phyloP scores from a whole-genome alignment of 2,329 filamentous ascomycete genomes.

The Colletotrichum sidae region DNA sequence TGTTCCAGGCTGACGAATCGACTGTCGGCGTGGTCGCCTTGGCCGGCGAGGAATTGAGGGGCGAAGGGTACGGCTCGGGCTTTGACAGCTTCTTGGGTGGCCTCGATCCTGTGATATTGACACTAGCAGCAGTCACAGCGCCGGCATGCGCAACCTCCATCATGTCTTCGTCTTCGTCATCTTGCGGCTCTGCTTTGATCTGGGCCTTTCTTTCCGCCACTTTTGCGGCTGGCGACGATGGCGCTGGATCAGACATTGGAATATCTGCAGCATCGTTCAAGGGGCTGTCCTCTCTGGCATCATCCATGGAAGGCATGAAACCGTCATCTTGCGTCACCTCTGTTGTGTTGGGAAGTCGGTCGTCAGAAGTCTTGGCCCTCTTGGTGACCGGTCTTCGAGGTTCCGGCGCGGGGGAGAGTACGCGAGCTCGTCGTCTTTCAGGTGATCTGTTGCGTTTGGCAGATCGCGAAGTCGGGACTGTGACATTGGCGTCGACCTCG shows the following conservation, averaged over 20 bases:
- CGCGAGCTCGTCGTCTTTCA: conserved; percentile 81
- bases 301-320: conserved; percentile 59
- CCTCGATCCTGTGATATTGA: conserved; percentile 87
- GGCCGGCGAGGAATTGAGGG: conserved; percentile 80
- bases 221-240: conserved; percentile 88
- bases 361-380: conserved; percentile 66
- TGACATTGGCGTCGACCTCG: conserved; percentile 84
- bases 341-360: conserved; percentile 58
- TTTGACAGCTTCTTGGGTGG: conserved; percentile 82
- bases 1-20: conserved; percentile 89
- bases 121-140: conserved; percentile 73
- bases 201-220: conserved; percentile 78
- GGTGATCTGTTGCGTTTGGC: conserved; percentile 77
- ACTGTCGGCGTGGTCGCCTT: conserved; percentile 70
- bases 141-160: conserved; percentile 89
- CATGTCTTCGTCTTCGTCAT: conserved; percentile 82
- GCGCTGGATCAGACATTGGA: conserved; percentile 87
- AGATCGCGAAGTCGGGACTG: conserved; percentile 64
- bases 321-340: conserved; percentile 66
- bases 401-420: conserved; percentile 78
- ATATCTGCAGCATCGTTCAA: conserved; percentile 55
- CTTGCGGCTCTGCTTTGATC: conserved; percentile 60
- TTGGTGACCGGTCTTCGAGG: conserved; percentile 66
- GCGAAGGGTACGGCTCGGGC: conserved; percentile 73
- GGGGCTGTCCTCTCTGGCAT: conserved; percentile 69